phyloP scores from a whole-genome alignment of 2,329 filamentous ascomycete species.

The Achaetomium macrosporum region DNA sequence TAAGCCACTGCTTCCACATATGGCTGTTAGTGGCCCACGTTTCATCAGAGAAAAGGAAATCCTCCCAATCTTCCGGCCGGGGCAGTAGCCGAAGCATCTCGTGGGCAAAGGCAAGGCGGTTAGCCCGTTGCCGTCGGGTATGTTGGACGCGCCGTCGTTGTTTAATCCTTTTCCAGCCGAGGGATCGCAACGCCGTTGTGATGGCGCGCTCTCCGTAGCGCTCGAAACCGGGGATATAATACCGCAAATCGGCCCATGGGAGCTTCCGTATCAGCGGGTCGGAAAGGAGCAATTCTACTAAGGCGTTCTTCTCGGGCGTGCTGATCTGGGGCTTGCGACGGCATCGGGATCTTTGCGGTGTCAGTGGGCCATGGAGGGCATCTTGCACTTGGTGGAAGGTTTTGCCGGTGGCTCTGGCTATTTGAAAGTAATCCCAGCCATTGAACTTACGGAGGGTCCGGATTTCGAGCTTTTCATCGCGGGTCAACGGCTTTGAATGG shows the following conservation, averaged over 20 bases:
- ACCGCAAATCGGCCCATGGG: not conserved
- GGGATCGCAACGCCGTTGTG: not conserved
- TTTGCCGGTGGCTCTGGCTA: not conserved
- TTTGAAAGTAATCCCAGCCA: not conserved
- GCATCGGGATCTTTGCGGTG: not conserved
- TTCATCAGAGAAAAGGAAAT: constrained; percentile 8
- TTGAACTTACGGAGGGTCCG: not conserved
- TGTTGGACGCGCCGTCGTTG: not conserved
- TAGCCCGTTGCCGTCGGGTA: not conserved
- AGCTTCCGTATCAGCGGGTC: not conserved
- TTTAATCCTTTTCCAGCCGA: not conserved
- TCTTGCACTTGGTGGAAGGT: not conserved
- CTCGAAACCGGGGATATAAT: constrained; percentile 1
- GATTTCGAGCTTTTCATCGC: not conserved
- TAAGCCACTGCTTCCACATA: constrained; percentile 10
- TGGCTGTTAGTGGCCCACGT: constrained; percentile 3
- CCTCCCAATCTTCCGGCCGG: constrained; percentile 7
- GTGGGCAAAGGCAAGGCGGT: not conserved
- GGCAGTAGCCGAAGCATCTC: not conserved
- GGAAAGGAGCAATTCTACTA: not conserved
- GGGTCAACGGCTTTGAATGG: not conserved
- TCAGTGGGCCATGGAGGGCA: not conserved
- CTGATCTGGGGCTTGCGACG: not conserved
- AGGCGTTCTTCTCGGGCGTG: not conserved
- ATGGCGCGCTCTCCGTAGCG: not conserved